Evolutionary conservation across 2,329 filamentous ascomycete species (phyloP), one percentile per base, ranked within the genome.

Genomic region (Neonectria neomacrospora): DNA sequence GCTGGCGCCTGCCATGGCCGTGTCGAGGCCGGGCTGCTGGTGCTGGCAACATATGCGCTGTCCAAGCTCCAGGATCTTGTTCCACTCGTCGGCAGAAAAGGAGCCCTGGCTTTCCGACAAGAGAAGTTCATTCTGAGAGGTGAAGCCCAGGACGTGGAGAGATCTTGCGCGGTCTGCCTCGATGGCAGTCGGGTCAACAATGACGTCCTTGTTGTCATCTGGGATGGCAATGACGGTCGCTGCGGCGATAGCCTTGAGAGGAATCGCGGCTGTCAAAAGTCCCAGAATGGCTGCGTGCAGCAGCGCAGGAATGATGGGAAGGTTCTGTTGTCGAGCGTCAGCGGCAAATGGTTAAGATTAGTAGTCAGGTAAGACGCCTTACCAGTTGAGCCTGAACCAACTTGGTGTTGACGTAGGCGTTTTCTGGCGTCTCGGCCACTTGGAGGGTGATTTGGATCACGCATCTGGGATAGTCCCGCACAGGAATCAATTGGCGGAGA

Each of bases 391-490:
- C 82, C 72, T 88, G 86, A 52, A 82, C 80, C 56, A 90, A 79
- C 70, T 88, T 90, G 56, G 84, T 83, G 73, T 87, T 86, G 54
- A 83, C 80, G 73, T 87, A 87, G 68, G 89, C 87, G 73, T 91
- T 90, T 66, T 90, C 87, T 1, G 91, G 91, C n/a, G 86, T 82
- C 65, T 86, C 85, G 61, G 88, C 85, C 42, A 96, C 82, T 79
- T 96, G 93, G n/a, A 96, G 83, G 11, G 91, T 92, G 66, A 96
- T 81, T 77, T 96, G 93, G 58, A 96, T 90, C 67, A 94, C 84
- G 53, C 88, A 90, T 54, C 93, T 87, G 9, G 93, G 93, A 70
- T 93, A 92, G 74, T 89, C 86, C 73, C 91, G 86, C 68, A 92
- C 85, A 58, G 94, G 86, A 68, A 96, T 88, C 63, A 95, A 84